Evolutionary conservation across 768 basidiomycete species (phyloP).

Genomic region (Leccinum subgranulosum): DNA sequence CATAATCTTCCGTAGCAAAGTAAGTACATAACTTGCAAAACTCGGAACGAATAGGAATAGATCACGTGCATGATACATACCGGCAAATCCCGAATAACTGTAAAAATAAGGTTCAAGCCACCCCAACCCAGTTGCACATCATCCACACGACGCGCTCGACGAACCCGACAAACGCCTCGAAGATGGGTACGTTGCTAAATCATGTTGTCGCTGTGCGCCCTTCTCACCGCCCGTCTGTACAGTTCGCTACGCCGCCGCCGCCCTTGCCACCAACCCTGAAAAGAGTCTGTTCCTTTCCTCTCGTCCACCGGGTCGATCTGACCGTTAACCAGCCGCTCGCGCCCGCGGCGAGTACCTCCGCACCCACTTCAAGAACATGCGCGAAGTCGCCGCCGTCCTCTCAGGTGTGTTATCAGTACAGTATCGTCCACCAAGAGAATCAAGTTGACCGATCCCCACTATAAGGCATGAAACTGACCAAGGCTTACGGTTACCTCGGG

Average conservation of each 20-base stretch:
- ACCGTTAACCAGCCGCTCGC: conserved; percentile 63
- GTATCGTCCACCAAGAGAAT: not conserved
- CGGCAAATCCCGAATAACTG: conserved; percentile 31
- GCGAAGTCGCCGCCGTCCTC: conserved; percentile 94
- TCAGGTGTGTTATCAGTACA: conserved; percentile 54
- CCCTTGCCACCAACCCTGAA: conserved; percentile 89
- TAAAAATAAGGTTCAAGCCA: conserved; percentile 33
- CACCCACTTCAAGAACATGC: conserved; percentile 99
- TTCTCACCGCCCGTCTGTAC: conserved; percentile 19
- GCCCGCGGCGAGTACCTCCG: conserved; percentile 96
- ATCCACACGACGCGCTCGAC: conserved; percentile 35
- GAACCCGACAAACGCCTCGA: conserved; percentile 46
- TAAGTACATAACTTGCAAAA: not conserved
- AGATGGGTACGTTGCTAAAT: conserved; percentile 58
- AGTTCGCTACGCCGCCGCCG: conserved; percentile 95
- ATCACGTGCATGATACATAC: not conserved
- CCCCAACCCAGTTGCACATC: conserved; percentile 6
- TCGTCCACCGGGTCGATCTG: conserved; percentile 2
- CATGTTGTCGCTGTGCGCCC: conserved; percentile 2
- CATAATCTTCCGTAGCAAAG: conserved; percentile 14
- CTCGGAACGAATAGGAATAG: not conserved
- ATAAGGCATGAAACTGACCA: conserved; percentile 85
- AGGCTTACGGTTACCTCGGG: conserved; percentile 92
- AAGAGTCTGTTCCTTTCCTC: conserved; percentile 61
- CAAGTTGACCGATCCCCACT: not conserved